Conservation (phyloP, 257 asterid genomes). For the Fraxinus cuspidata region DNA sequence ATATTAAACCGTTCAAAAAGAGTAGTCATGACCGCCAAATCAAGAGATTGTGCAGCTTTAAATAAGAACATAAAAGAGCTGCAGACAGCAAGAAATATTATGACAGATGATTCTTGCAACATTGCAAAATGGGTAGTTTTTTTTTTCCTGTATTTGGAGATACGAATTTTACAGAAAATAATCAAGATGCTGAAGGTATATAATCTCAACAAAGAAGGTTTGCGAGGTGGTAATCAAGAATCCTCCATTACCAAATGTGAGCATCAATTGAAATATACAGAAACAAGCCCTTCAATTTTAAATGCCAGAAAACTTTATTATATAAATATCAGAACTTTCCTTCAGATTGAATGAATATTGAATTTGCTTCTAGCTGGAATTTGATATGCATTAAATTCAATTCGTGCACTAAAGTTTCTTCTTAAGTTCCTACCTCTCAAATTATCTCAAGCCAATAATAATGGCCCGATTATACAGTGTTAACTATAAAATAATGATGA, state of each 20-base stretch:
- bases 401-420: background rate
- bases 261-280: background rate
- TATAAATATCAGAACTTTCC: background rate
- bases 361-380: background rate
- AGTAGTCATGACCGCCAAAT: background rate
- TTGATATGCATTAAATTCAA: background rate
- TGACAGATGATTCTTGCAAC: background rate
- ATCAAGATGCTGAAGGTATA: background rate
- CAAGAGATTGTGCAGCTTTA: background rate
- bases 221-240: background rate
- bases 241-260: background rate
- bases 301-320: background rate
- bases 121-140: slow-evolving; percentile 1
- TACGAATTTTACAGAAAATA: background rate
- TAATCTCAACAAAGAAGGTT: background rate
- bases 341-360: background rate
- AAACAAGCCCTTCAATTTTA: background rate
- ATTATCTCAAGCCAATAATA: background rate
- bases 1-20: background rate
- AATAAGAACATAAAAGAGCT: slow-evolving; percentile 4
- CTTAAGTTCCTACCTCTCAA: background rate
- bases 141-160: background rate
- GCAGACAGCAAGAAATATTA: background rate
- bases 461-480: too few relatives aligned
- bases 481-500: too few relatives aligned